phyloP scores from a whole-genome alignment of 371 early-diverging fungal species.

The Saksenaea vasiformis region DNA sequence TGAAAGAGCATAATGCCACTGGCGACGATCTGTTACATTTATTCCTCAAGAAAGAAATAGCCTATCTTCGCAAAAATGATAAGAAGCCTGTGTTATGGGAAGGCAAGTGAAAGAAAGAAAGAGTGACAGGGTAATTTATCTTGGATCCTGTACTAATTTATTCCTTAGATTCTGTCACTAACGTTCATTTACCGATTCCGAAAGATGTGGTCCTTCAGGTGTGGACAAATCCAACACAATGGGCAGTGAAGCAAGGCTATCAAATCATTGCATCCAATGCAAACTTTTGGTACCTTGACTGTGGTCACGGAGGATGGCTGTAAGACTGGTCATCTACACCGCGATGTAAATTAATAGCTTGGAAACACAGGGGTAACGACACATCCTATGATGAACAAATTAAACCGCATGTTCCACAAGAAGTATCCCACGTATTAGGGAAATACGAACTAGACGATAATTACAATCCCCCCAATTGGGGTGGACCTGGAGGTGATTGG shows the following conservation, averaged over 20 bases:
- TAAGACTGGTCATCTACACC: conserved; percentile 12
- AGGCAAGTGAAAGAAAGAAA: conserved; percentile 56
- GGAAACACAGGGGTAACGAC: conserved; percentile 33
- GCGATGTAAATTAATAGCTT: neutral
- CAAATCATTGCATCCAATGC: conserved; percentile 60
- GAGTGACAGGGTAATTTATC: neutral
- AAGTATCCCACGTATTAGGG: conserved; percentile 20
- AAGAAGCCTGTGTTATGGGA: conserved; percentile 65
- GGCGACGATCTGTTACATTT: conserved; percentile 33
- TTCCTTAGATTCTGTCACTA: conserved; percentile 39
- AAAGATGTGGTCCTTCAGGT: conserved; percentile 65
- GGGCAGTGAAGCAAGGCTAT: conserved; percentile 55
- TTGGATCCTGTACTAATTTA: neutral
- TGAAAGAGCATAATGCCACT: conserved; percentile 38
- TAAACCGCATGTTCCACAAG: conserved; percentile 26
- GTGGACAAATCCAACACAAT: conserved; percentile 54
- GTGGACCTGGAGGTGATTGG: conserved; percentile 50
- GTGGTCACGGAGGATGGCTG: conserved; percentile 68
- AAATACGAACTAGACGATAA: conserved; percentile 24
- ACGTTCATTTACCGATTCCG: conserved; percentile 35
- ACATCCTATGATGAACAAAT: conserved; percentile 44
- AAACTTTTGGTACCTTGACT: conserved; percentile 72
- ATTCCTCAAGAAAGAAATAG: conserved; percentile 40
- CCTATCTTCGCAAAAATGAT: conserved; percentile 25
- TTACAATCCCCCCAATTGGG: conserved; percentile 37